A percentile compares a stretch with the other conserved stretches of the same genome.
Conservation (phyloP, 1,284 basidiomycete genomes). For the Mycosarcoma maydis region DNA sequence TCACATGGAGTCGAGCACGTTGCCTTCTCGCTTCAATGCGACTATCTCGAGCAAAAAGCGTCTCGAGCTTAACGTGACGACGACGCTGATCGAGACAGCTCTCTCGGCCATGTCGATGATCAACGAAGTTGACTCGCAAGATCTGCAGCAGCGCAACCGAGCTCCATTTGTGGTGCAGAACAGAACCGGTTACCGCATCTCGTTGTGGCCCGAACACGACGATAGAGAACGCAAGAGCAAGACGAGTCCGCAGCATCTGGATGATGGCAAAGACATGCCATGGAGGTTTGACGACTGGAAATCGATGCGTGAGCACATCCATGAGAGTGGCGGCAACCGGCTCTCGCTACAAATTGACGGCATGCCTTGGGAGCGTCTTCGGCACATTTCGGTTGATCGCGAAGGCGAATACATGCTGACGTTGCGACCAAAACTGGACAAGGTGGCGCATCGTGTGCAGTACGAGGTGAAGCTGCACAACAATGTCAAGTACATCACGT, state of each 20-base stretch:
- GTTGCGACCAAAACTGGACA: constrained; percentile 80
- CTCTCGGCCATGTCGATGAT: constrained; percentile 78
- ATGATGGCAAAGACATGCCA: constrained; percentile 81
- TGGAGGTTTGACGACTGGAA: constrained; percentile 99
- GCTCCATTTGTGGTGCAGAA: constrained; percentile 94
- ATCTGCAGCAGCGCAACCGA: constrained; percentile 72
- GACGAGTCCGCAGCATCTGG: constrained; percentile 67
- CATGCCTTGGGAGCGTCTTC: constrained; percentile 89
- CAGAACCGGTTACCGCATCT: constrained; percentile 78
- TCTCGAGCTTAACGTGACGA: constrained; percentile 91
- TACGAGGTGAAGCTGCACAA: constrained; percentile 91
- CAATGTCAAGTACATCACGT: constrained; percentile 93
- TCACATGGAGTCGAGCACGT: constrained; percentile 65
- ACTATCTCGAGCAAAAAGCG: constrained; percentile 81
- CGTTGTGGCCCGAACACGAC: constrained; percentile 69
- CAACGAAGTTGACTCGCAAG: constrained; percentile 72
- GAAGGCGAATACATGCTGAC: constrained; percentile 93
- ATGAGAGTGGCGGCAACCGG: constrained; percentile 56
- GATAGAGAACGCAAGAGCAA: constrained; percentile 68
- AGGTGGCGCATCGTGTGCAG: constrained; percentile 82
- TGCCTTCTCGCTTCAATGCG: constrained; percentile 72
- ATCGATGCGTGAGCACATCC: constrained; percentile 78
- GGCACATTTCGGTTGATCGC: constrained; percentile 88
- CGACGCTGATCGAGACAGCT: constrained; percentile 87
- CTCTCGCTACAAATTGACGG: constrained; percentile 76